These are phyloP conservation scores for Saccharomyces mikatae DNA, from an alignment of 805 yeast species.

Conservation along the genomic window DNA sequence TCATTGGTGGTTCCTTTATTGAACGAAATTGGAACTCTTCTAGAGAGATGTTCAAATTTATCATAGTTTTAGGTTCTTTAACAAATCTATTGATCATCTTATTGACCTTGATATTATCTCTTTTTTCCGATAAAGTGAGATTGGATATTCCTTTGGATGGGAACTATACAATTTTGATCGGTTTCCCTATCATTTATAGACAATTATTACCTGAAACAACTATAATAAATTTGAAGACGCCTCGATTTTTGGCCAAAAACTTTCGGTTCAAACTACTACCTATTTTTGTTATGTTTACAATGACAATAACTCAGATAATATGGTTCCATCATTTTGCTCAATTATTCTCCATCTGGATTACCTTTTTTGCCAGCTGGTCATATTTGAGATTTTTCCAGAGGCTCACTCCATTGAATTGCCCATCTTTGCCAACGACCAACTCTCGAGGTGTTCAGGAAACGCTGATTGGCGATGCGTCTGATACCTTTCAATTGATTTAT, in stretches of 20 bases:
- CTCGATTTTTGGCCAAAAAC: constrained; percentile 30
- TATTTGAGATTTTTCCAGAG: constrained; percentile 73
- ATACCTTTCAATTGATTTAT: constrained; percentile 72
- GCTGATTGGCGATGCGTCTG: constrained; percentile 76
- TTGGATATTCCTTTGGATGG: constrained; percentile 44
- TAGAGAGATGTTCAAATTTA: constrained; percentile 42
- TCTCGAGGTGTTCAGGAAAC: constrained; percentile 26
- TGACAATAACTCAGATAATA: constrained; percentile 27
- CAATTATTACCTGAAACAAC: constrained; percentile 57
- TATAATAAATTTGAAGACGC: constrained; percentile 43
- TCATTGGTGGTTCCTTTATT: constrained; percentile 56
- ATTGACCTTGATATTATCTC: constrained; percentile 18
- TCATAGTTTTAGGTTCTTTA: constrained; percentile 39
- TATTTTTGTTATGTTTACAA: constrained; percentile 32
- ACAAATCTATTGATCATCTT: constrained; percentile 44
- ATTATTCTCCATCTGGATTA: constrained; percentile 43
- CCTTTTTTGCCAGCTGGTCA: constrained; percentile 63
- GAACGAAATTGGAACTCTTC: constrained; percentile 57
- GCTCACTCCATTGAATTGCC: constrained; percentile 34
- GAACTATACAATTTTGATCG: constrained; percentile 46
- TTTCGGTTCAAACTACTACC: constrained; percentile 60
- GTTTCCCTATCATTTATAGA: constrained; percentile 55
- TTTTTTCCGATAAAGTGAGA: constrained; percentile 18
- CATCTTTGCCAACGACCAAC: constrained; percentile 12
- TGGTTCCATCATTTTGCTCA: constrained; percentile 39